Evolutionary conservation across 768 basidiomycete genomes (phyloP).

Genomic region (Galerina marginata): DNA sequence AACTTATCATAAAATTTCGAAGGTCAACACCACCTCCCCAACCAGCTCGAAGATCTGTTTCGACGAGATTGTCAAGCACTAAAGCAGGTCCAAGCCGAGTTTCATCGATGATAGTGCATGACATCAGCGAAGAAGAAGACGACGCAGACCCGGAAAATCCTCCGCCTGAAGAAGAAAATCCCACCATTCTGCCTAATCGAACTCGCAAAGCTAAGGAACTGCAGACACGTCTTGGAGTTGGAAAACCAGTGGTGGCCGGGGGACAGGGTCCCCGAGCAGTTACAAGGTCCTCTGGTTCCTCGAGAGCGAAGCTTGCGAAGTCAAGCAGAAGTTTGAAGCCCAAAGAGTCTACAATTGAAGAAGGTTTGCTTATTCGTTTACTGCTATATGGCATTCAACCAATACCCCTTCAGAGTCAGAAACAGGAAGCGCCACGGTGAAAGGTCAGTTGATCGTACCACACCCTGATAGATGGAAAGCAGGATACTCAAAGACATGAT

Average conservation of each 20-base stretch:
- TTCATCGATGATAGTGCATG: slow-evolving; percentile 54
- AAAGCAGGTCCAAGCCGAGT: slow-evolving; percentile 45
- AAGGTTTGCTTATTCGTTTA: slow-evolving; percentile 43
- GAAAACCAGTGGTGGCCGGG: slow-evolving; percentile 68
- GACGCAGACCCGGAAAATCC: slow-evolving; percentile 28
- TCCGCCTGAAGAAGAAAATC: slow-evolving; percentile 18
- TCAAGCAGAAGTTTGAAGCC: slow-evolving; percentile 55
- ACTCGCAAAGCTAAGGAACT: slow-evolving; percentile 76
- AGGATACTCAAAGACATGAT: not conserved
- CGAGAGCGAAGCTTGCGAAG: slow-evolving; percentile 54
- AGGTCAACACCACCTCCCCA: slow-evolving; percentile 32
- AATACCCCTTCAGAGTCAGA: slow-evolving; percentile 29
- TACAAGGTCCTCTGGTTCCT: slow-evolving; percentile 57
- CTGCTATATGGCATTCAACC: not conserved
- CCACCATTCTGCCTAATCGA: slow-evolving; percentile 39
- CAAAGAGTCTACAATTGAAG: slow-evolving; percentile 63
- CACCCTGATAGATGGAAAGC: no score
- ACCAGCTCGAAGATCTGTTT: slow-evolving; percentile 39
- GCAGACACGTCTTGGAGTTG: slow-evolving; percentile 73
- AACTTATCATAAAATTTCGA: slow-evolving; percentile 15
- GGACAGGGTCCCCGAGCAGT: slow-evolving; percentile 69
- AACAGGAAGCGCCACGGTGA: slow-evolving; percentile 7
- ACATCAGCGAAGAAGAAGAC: slow-evolving; percentile 52
- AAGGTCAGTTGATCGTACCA: slow-evolving; percentile 11
- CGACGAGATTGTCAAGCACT: slow-evolving; percentile 38